Conservation (phyloP, 805 yeast genomes). For the Tetrapisispora namnaoensis region DNA sequence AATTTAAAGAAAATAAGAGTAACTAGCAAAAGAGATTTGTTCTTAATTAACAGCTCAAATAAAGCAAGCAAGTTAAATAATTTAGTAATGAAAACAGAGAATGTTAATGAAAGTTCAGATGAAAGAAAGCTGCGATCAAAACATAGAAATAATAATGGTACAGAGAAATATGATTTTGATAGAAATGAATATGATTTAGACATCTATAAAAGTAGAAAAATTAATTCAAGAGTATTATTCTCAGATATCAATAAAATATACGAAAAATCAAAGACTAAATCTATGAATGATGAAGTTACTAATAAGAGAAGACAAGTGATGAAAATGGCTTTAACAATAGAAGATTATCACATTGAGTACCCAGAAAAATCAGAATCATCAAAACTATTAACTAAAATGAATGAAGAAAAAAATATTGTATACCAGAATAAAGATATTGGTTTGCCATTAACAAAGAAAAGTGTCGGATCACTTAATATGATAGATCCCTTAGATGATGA, state of each 20-base stretch:
- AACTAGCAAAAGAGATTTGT: too few species aligned
- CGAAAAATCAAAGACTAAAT: background rate
- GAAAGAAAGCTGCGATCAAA: slow-evolving; percentile 2
- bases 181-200: slow-evolving; percentile 17
- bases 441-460: background rate
- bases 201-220: slow-evolving; percentile 9
- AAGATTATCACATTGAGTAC: slow-evolving; percentile 4
- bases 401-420: background rate
- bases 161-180: slow-evolving; percentile 33
- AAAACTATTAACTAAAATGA: too few species aligned
- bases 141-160: background rate
- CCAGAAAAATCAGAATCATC: background rate
- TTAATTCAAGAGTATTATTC: slow-evolving; percentile 7
- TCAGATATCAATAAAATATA: background rate
- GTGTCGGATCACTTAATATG: background rate
- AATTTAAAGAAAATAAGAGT: too few species aligned
- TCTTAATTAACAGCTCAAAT: too few species aligned
- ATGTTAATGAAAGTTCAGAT: background rate
- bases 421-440: background rate
- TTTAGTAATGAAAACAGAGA: too few species aligned
- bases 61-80: too few species aligned
- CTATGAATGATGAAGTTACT: background rate
- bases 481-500: slow-evolving; percentile 41
- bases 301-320: slow-evolving; percentile 11
- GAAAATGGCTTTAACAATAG: slow-evolving; percentile 16